These are phyloP conservation scores for Neoascochyta sp. DNA, from an alignment of 2,329 filamentous ascomycete species.

Conservation along the genomic window DNA sequence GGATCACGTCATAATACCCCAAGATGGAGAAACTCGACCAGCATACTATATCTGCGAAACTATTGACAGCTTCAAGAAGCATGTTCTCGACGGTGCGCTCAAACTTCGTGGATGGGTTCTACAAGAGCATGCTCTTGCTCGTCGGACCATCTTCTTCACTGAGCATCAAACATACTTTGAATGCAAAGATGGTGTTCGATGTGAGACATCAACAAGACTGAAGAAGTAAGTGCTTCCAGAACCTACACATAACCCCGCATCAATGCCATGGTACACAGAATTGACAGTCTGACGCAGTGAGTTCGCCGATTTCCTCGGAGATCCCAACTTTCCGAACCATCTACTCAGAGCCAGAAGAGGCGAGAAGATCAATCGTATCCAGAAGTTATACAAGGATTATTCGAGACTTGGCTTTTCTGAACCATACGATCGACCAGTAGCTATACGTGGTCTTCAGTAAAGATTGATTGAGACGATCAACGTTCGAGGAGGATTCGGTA, in stretches of 20 bases:
- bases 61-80: slow-evolving; percentile 18
- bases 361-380: slow-evolving; percentile 16
- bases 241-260: too few species aligned
- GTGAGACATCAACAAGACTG: slow-evolving; percentile 14
- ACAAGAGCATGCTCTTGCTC: slow-evolving; percentile 23
- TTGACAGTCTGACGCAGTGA: slow-evolving; percentile 9
- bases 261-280: background rate
- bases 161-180: slow-evolving; percentile 25
- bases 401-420: slow-evolving; percentile 24
- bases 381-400: slow-evolving; percentile 27
- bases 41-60: slow-evolving; percentile 14
- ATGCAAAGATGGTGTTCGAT: slow-evolving; percentile 16
- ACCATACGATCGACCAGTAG: slow-evolving; percentile 26
- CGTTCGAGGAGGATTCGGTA: slow-evolving; percentile 24
- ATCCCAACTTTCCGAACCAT: slow-evolving; percentile 21
- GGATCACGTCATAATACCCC: slow-evolving; percentile 1
- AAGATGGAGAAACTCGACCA: background rate
- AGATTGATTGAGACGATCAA: slow-evolving; percentile 20
- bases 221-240: slow-evolving; percentile 10
- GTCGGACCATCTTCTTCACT: slow-evolving; percentile 23
- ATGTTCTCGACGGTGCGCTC: slow-evolving; percentile 13
- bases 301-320: slow-evolving; percentile 25
- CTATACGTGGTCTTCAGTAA: slow-evolving; percentile 33
- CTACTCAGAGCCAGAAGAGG: background rate
- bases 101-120: slow-evolving; percentile 24